phyloP scores from a whole-genome alignment of 441 rosid species.

The Oxalis stricta region DNA sequence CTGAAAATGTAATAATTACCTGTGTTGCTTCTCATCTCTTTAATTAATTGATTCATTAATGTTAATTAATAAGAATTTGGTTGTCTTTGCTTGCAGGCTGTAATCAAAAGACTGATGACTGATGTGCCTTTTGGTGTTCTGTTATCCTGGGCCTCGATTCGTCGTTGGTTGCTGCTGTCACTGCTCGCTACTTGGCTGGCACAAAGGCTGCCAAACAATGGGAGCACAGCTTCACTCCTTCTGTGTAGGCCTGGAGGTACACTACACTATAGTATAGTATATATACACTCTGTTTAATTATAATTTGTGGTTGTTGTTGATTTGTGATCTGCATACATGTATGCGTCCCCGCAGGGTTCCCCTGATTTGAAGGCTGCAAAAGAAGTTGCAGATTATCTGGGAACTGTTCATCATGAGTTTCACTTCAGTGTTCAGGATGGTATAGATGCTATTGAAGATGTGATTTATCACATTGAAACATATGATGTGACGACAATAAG shows the following conservation, averaged over 20 bases:
- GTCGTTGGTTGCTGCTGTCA: conserved; percentile 94
- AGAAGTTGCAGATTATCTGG: conserved; percentile 93
- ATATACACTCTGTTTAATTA: too few relatives aligned
- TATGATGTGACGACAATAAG: conserved; percentile 95
- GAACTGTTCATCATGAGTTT: conserved; percentile 91
- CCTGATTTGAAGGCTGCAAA: conserved; percentile 90
- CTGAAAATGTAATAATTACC: conserved; percentile 26
- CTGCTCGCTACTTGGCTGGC: conserved; percentile 59
- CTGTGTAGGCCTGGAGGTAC: conserved; percentile 88
- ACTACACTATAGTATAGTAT: conserved; percentile 1
- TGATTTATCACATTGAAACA: conserved; percentile 88
- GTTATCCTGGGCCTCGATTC: conserved; percentile 97
- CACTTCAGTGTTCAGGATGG: conserved; percentile 99
- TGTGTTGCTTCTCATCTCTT: background rate
- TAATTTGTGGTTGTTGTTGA: background rate
- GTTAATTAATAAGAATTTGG: background rate
- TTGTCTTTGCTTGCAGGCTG: conserved; percentile 48
- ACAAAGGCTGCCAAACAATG: conserved; percentile 79
- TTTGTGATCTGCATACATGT: conserved; percentile 1
- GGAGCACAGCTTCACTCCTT: conserved; percentile 92
- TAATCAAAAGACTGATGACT: conserved; percentile 86
- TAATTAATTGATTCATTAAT: too few relatives aligned
- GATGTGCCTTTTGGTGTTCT: conserved; percentile 99
- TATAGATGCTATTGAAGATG: conserved; percentile 92
- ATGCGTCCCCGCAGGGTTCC: conserved; percentile 94